Conservation (phyloP, 257 asterid genomes). For the Solanum clarkiae region DNA sequence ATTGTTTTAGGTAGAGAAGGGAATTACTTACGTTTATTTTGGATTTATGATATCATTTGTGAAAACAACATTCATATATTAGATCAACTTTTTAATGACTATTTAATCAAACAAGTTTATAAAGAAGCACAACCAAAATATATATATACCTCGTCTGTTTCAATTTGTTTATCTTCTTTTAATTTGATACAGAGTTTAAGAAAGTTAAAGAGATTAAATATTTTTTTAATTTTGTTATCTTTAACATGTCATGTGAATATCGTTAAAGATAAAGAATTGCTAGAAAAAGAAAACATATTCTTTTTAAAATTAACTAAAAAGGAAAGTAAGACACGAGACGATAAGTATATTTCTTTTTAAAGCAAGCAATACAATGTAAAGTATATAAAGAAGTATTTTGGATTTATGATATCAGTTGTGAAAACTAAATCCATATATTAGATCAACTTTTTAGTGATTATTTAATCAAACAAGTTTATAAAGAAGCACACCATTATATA, state of each 20-base stretch:
- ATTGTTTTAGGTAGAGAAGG: conserved; percentile 3
- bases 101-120: conserved; percentile 4
- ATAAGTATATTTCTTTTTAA: background rate
- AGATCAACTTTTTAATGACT: conserved; percentile 22
- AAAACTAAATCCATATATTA: conserved; percentile 8
- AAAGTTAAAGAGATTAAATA: background rate
- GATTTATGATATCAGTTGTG: conserved; percentile 13
- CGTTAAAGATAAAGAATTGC: background rate
- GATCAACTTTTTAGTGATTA: conserved; percentile 23
- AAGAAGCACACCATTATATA: background rate
- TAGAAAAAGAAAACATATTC: too few relatives aligned
- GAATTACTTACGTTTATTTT: conserved; percentile 1
- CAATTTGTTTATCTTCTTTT: background rate
- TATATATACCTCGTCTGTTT: background rate
- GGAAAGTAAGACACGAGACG: background rate
- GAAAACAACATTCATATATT: conserved; percentile 12
- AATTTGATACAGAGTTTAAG: rapidly evolving
- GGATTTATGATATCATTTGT: conserved; percentile 11
- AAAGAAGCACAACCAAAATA: background rate
- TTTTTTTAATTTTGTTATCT: background rate
- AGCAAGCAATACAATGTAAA: background rate
- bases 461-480: conserved; percentile 4
- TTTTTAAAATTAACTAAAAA: background rate
- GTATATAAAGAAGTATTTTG: background rate
- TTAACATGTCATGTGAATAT: background rate